Evolutionary conservation across 331 rosid species (phyloP), one percentile per base, ranked within the genome.

Genomic region (Stylosanthes scabra): DNA sequence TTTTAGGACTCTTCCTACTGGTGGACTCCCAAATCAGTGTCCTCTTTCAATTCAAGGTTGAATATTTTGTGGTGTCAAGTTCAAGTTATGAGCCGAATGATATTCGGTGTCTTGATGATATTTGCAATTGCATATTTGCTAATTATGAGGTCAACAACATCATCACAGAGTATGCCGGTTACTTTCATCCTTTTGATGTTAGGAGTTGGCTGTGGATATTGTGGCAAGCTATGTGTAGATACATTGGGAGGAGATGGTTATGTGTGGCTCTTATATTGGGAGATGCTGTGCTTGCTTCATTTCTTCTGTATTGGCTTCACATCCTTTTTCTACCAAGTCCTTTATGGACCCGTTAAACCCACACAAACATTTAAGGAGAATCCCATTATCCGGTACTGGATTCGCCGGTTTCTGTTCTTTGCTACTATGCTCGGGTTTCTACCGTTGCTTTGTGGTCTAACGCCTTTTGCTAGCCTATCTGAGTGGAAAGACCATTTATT

Each of bases 241-340:
- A 86, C 97, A 44, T 55, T 90, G 74, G 97, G 96, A 72, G 99
- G 99, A 61, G 86, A 75, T 25, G 96, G 99, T 59, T 69, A 62
- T 46, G 67, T 66, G 42, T 91, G 99, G 99, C 89, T 91, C 47
- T 7, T 88, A 13, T 83, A 74, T 56, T 89, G 97, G 97, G 97
- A 90, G 86, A 71, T 59, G 6, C 80, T 91, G 1, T 91, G 97
- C 74, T 47, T 74, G 13, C 41, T 91, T 65, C 97, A 91, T 68
- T 90, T 94, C 83, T 49, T 87, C 20, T 79, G 82, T 50, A 81
- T 87, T 65, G 71, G 72, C 50, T 84, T 52, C 10, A 84, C 92
- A 56, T 73, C 97, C 1, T 14, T 70, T 12, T 31, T 84, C 83
- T 87, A 70, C 76, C 8, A 4, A 47, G 68, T 88, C 55, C 97